Percentiles rank a stretch among this genome's conserved stretches.
Evolutionary conservation across 805 yeast species (phyloP).

Genomic region (Clavispora santaluciae): DNA sequence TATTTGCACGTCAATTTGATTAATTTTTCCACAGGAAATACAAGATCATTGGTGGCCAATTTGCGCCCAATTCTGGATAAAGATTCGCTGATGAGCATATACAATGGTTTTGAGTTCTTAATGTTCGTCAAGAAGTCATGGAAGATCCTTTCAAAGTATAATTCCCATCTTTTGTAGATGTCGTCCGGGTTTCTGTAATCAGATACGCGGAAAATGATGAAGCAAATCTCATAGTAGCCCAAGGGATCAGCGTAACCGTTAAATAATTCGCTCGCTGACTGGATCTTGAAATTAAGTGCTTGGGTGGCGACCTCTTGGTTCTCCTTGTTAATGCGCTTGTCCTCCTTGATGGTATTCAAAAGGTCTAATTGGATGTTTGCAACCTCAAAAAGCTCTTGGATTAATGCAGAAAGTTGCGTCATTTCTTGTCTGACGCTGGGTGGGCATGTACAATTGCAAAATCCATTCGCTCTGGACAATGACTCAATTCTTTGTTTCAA

Average conservation of each 20-base stretch:
- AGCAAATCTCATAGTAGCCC: slow-evolving; percentile 79
- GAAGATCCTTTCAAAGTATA: slow-evolving; percentile 51
- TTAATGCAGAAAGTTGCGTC: slow-evolving; percentile 60
- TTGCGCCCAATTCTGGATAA: slow-evolving; percentile 55
- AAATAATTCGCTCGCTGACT: slow-evolving; percentile 72
- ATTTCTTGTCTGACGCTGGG: slow-evolving; percentile 73
- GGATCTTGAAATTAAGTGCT: slow-evolving; percentile 58
- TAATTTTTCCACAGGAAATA: slow-evolving; percentile 73
- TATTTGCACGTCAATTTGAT: slow-evolving; percentile 61
- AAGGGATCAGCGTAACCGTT: slow-evolving; percentile 84
- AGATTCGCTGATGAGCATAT: slow-evolving; percentile 31
- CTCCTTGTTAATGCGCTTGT: slow-evolving; percentile 43
- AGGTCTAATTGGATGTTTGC: slow-evolving; percentile 80
- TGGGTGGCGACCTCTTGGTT: slow-evolving; percentile 48
- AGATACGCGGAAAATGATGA: slow-evolving; percentile 73
- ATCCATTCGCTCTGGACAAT: slow-evolving; percentile 87
- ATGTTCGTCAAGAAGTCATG: slow-evolving; percentile 25
- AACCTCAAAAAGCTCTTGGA: slow-evolving; percentile 79
- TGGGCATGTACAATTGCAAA: slow-evolving; percentile 80
- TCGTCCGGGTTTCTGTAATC: slow-evolving; percentile 84
- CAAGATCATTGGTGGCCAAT: slow-evolving; percentile 63
- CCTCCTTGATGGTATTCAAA: slow-evolving; percentile 44
- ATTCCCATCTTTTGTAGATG: slow-evolving; percentile 75
- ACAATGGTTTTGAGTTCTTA: slow-evolving; percentile 29
- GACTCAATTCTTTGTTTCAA: slow-evolving; percentile 78